phyloP scores from a whole-genome alignment of 2,329 filamentous ascomycete genomes.

The Fusarium continuum region DNA sequence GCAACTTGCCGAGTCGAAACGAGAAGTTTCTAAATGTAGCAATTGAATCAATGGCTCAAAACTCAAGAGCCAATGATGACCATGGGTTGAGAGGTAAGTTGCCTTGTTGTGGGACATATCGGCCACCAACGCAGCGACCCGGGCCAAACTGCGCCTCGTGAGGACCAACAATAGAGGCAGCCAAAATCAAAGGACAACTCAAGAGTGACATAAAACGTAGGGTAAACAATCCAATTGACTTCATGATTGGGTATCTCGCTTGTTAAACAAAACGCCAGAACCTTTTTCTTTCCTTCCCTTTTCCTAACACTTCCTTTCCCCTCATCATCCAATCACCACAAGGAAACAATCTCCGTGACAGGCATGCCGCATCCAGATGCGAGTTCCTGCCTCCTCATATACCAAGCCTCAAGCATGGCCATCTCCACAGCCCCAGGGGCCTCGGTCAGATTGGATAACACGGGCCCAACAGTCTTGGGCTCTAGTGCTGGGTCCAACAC shows the following conservation, averaged over 20 bases:
- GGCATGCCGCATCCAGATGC: constrained; percentile 14
- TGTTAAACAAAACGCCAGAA: constrained; percentile 11
- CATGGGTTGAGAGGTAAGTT: too few species aligned
- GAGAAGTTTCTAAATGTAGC: not conserved
- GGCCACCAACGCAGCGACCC: not conserved
- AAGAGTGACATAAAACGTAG: accelerated
- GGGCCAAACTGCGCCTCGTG: too few species aligned
- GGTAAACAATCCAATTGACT: not conserved
- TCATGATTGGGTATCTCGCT: constrained; percentile 30
- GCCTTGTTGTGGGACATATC: too few species aligned
- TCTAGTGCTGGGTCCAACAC: constrained; percentile 37
- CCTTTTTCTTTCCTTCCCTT: not conserved
- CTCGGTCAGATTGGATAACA: constrained; percentile 16
- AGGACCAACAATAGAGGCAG: constrained; percentile 1
- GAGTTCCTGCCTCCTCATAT: constrained; percentile 22
- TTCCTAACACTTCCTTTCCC: too few species aligned
- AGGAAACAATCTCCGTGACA: constrained; percentile 30
- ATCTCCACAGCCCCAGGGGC: constrained; percentile 26
- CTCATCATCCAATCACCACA: constrained; percentile 36
- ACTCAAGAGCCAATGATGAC: not conserved
- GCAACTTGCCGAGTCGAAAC: not conserved
- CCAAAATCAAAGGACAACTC: not conserved
- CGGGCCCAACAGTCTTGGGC: constrained; percentile 6
- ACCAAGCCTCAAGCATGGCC: constrained; percentile 38
- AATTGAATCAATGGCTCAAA: not conserved